phyloP scores from a whole-genome alignment of 345 rosid genomes.

The Eucalyptus marginata region DNA sequence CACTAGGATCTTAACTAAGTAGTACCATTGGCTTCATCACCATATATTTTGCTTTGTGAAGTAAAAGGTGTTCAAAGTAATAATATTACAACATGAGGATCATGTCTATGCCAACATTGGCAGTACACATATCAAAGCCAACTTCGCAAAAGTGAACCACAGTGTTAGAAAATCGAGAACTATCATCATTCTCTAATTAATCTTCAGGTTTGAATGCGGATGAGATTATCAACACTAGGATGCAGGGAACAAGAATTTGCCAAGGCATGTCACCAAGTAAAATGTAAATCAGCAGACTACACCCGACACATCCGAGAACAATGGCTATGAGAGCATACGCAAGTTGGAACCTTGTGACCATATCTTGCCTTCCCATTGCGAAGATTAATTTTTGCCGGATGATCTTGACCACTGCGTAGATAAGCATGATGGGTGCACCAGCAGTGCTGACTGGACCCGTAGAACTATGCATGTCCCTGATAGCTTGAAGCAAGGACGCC shows the following conservation, averaged over 20 bases:
- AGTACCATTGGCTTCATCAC: background rate
- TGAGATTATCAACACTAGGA: background rate
- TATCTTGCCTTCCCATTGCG: background rate
- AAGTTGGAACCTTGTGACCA: background rate
- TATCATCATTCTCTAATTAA: no score
- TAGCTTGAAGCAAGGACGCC: background rate
- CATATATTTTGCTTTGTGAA: background rate
- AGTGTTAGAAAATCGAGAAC: rapidly evolving
- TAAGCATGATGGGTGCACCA: background rate
- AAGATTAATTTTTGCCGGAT: no score
- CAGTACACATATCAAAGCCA: background rate
- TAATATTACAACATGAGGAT: background rate
- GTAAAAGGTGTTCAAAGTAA: background rate
- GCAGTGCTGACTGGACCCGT: background rate
- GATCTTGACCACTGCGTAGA: rapidly evolving
- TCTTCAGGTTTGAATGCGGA: rapidly evolving
- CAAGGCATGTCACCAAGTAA: background rate
- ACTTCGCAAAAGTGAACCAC: background rate
- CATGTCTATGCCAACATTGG: background rate
- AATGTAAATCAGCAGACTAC: no score
- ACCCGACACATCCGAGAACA: background rate
- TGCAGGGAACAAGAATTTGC: no score
- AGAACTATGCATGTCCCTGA: background rate
- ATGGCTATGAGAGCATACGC: background rate
- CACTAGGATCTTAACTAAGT: background rate